Percentiles rank a stretch among this genome's conserved stretches.
Conservation (phyloP, 805 yeast species). For the Candida jianshihensis region DNA sequence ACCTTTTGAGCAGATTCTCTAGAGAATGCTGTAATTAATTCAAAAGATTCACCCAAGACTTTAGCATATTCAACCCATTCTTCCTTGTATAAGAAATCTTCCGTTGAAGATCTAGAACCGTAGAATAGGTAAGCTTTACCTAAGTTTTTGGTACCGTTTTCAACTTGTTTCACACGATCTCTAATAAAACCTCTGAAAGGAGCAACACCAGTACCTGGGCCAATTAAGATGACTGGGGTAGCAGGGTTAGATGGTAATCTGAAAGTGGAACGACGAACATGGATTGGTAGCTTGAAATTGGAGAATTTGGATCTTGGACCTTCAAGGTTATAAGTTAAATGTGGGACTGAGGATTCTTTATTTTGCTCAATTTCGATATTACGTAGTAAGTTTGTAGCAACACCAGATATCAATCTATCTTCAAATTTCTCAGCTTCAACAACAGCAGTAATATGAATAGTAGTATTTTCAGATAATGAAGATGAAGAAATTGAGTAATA, state of each 20-base stretch:
- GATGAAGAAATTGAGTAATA: conserved; percentile 95
- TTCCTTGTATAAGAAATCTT: conserved; percentile 79
- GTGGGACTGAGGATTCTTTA: conserved; percentile 34
- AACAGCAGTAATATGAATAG: conserved; percentile 82
- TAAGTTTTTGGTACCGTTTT: conserved; percentile 40
- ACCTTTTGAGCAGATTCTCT: conserved; percentile 60
- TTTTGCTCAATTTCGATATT: conserved; percentile 59
- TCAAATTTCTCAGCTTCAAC: conserved; percentile 48
- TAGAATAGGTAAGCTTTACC: conserved; percentile 77
- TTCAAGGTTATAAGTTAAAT: conserved; percentile 58
- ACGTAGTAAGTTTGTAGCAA: conserved; percentile 81
- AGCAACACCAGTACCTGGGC: conserved; percentile 99
- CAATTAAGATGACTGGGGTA: conserved; percentile 84
- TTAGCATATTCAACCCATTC: conserved; percentile 82
- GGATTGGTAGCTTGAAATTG: conserved; percentile 68
- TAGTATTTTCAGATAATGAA: conserved; percentile 64
- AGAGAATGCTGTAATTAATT: conserved; percentile 79
- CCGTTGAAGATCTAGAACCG: conserved; percentile 76
- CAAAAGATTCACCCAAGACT: conserved; percentile 47
- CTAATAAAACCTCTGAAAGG: conserved; percentile 94
- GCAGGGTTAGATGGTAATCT: conserved; percentile 82
- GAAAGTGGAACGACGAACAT: conserved; percentile 91
- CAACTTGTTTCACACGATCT: conserved; percentile 63
- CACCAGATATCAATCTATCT: conserved; percentile 49
- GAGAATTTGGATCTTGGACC: conserved; percentile 69